Base-by-base conservation (phyloP, 2,329 filamentous ascomycete genomes). In the Phaeoacremonium minimum region DNA sequence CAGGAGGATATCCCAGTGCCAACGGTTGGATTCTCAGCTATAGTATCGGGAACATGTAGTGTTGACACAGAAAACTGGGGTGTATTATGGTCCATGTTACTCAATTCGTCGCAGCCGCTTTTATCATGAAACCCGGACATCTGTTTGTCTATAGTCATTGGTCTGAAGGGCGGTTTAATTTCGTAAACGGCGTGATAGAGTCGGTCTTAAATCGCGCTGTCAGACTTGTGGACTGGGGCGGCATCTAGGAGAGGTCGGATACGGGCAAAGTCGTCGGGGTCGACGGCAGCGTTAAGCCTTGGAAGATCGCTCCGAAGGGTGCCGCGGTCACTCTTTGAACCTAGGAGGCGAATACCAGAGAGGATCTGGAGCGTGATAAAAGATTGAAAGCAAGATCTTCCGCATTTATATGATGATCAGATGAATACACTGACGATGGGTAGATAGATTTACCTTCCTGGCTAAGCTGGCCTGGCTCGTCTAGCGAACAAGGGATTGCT, bases 151-250 rank as follows among this genome's bases (percentile, higher is more conserved):
- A 51, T 56, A n/a, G 47, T 36, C 37, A 46, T 45, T 20, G 44
- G 39, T 42, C 40, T 45, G 19, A 47, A 53, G 38, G 49, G 51
- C 32, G 52, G 57, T n/a, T 56, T 61, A 15, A 52, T 54, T 51
- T 64, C 52, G 37, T 52, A 53, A 35, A 63, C 50, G 35, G 56
- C 54, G 26, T 44, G 35, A 43, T 64, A 60, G 37, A 61, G 56
- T 49, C 55, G 50, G 32, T 52, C 37, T 61, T 53, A 69, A 40
- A 68, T 57, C 14, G 47, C 33, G 44, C 57, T 43, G 33, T 57
- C 49, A 13, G 46, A 35, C 22, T 53, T 30, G 16, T 53, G 39
- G 26, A 45, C 44, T 36, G 60, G 37, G 31, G 50, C 53, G 19
- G 46, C 46, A 36, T 36, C 44, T 8, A 64, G 44, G 33, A 65